These are phyloP conservation scores for Boletus semigastroideus DNA, from an alignment of 1,284 basidiomycete genomes.

Conservation along the genomic window DNA sequence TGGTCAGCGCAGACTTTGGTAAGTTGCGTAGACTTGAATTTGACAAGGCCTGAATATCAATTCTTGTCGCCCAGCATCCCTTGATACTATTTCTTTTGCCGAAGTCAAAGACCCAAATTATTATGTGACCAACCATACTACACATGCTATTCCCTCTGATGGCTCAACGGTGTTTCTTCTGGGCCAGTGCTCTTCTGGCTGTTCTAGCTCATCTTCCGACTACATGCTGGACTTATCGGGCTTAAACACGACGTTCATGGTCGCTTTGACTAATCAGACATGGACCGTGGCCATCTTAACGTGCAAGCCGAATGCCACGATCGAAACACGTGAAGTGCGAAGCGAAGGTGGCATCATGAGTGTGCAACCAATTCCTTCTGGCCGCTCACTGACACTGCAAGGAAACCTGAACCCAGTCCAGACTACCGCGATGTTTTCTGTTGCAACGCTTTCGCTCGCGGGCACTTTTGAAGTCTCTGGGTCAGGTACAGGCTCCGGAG, in stretches of 20 bases:
- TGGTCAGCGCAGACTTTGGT: slow-evolving; percentile 10
- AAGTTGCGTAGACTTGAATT: not conserved
- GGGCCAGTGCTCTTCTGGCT: slow-evolving; percentile 22
- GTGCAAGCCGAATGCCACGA: slow-evolving; percentile 24
- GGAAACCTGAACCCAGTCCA: slow-evolving; percentile 27
- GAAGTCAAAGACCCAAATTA: slow-evolving; percentile 8
- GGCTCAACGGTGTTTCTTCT: slow-evolving; percentile 26
- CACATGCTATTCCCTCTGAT: slow-evolving; percentile 13
- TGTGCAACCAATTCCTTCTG: slow-evolving; percentile 20
- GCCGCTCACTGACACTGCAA: slow-evolving; percentile 15
- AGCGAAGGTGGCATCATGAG: slow-evolving; percentile 19
- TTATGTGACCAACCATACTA: slow-evolving; percentile 25
- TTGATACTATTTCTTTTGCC: slow-evolving; percentile 2
- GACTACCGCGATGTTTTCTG: slow-evolving; percentile 20
- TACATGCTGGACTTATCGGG: slow-evolving; percentile 14
- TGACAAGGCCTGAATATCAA: no score
- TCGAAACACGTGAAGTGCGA: slow-evolving; percentile 31
- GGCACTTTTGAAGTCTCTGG: not conserved
- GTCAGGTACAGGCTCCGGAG: not conserved
- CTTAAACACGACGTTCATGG: slow-evolving; percentile 11
- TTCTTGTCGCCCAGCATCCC: no score
- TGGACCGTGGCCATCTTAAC: slow-evolving; percentile 23
- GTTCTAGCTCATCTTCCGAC: not conserved
- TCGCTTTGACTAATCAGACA: slow-evolving; percentile 16
- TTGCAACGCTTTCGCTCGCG: slow-evolving; percentile 15